These are phyloP conservation scores for Nasturtium officinale DNA, from an alignment of 345 rosid genomes.

Conservation along the genomic window DNA sequence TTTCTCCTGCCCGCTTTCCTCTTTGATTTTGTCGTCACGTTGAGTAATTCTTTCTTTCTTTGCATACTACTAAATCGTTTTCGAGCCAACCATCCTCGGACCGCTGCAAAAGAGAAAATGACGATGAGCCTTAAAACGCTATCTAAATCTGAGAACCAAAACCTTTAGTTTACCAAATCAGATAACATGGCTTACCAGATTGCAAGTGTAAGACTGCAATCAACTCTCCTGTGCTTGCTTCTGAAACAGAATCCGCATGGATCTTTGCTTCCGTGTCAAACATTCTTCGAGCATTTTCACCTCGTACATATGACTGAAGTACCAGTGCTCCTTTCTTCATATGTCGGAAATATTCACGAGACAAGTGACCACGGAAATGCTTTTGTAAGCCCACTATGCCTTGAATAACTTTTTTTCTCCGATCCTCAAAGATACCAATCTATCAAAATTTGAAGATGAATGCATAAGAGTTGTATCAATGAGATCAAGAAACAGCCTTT, in stretches of 20 bases:
- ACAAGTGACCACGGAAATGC: conserved; percentile 62
- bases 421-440: conserved; percentile 74
- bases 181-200: conserved; percentile 57
- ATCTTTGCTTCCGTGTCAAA: conserved; percentile 40
- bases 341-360: conserved; percentile 56
- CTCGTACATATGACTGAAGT: conserved; percentile 72
- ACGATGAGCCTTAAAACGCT: conserved; percentile 25
- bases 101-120: conserved; percentile 49
- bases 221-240: conserved; percentile 48
- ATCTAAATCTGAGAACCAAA: conserved; percentile 7
- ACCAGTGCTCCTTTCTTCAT: conserved; percentile 55
- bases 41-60: conserved; percentile 47
- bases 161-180: conserved; percentile 3
- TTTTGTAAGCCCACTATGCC: conserved; percentile 73
- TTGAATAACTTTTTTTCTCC: conserved; percentile 59
- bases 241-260: conserved; percentile 41
- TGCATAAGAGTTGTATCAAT: conserved; percentile 11
- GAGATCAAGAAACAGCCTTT: conserved; percentile 10
- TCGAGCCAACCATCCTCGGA: conserved; percentile 88
- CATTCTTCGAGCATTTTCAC: conserved; percentile 61
- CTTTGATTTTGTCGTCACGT: conserved; percentile 50
- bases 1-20: conserved; percentile 51
- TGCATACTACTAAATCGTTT: conserved; percentile 49
- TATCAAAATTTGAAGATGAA: conserved; percentile 38
- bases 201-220: conserved; percentile 63